Conservation (phyloP, 208 protist species). For the Leishmania turanica region DNA sequence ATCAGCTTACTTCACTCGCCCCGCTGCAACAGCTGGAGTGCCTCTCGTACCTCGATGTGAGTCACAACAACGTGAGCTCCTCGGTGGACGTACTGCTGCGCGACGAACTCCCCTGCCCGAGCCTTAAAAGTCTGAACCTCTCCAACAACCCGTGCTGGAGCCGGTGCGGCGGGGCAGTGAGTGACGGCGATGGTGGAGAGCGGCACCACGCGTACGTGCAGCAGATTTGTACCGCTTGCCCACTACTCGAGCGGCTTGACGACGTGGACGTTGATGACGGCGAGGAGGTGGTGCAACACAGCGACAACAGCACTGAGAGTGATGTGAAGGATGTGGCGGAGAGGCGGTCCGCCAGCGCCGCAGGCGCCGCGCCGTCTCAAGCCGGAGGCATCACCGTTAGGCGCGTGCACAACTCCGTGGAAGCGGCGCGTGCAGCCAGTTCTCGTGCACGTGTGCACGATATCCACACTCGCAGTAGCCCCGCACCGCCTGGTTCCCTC, state of each 20-base stretch:
- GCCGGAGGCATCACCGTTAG: background rate
- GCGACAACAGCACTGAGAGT: conserved; percentile 5
- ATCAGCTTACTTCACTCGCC: conserved; percentile 47
- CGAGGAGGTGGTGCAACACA: background rate
- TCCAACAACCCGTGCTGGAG: conserved; percentile 52
- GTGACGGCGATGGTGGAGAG: background rate
- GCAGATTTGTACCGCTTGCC: conserved; percentile 32
- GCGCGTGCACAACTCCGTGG: conserved; percentile 1
- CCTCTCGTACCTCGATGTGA: conserved; percentile 68
- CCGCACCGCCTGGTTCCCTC: background rate
- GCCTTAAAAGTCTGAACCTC: conserved; percentile 62
- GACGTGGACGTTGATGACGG: conserved; percentile 27
- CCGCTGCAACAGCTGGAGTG: conserved; percentile 46
- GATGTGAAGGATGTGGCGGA: background rate
- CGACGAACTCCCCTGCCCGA: conserved; percentile 52
- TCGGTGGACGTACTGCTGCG: conserved; percentile 27
- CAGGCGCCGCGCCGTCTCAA: background rate
- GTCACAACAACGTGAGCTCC: conserved; percentile 51
- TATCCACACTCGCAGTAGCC: background rate
- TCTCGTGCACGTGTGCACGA: background rate
- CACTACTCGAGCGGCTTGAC: conserved; percentile 52
- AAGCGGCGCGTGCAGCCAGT: conserved; percentile 5
- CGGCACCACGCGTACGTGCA: conserved; percentile 10
- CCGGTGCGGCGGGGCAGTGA: background rate
- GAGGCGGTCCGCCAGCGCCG: background rate